These are phyloP conservation scores for Naganishia sp. DNA, from an alignment of 1,284 basidiomycete species.

Conservation along the genomic window DNA sequence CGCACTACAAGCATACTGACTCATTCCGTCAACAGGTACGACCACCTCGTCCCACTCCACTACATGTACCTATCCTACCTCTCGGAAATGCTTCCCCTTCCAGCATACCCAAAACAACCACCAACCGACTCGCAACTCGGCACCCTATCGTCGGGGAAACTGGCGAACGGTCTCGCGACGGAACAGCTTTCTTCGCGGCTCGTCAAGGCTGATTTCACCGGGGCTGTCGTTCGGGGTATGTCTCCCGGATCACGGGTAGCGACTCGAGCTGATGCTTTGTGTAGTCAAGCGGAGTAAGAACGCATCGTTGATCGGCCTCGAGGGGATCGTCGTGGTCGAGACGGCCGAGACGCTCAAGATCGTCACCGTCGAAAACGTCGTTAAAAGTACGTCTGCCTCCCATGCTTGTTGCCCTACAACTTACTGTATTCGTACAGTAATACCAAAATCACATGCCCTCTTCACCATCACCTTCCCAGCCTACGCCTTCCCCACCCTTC, in stretches of 20 bases:
- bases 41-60: constrained; percentile 46
- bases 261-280: not conserved
- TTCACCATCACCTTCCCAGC: constrained; percentile 54
- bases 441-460: constrained; percentile 54
- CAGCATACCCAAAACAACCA: constrained; percentile 36
- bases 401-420: not conserved
- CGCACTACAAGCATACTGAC: not conserved
- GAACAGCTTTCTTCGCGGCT: constrained; percentile 49
- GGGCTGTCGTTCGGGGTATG: constrained; percentile 36
- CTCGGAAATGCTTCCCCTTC: constrained; percentile 39
- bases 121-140: constrained; percentile 32
- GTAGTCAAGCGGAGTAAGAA: constrained; percentile 48
- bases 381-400: constrained; percentile 39
- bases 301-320: constrained; percentile 44
- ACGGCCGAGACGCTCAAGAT: constrained; percentile 55
- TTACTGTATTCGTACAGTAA: constrained; percentile 37
- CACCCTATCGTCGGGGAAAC: constrained; percentile 38
- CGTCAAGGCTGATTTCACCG: constrained; percentile 57
- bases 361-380: constrained; percentile 40
- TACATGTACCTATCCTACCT: constrained; percentile 49
- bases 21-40: constrained; percentile 38
- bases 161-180: constrained; percentile 35
- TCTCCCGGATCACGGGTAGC: not conserved
- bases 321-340: constrained; percentile 56
- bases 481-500: constrained; percentile 37